phyloP scores from a whole-genome alignment of 2,329 filamentous ascomycete species.

The Dothideomycetes sp. region DNA sequence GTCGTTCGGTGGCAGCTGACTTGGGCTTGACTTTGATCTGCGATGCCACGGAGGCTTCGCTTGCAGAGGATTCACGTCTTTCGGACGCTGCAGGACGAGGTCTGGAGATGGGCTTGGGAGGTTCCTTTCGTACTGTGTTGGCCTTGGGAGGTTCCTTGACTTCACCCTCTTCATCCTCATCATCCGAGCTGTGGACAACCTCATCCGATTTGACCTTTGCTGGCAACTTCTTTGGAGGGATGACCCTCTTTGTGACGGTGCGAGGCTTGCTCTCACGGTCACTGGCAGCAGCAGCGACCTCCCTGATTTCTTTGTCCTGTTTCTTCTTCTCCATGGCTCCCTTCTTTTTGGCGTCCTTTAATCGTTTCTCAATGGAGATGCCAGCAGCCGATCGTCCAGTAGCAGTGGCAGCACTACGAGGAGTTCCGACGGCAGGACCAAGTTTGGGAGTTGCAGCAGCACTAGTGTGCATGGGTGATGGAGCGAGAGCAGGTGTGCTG shows the following conservation, averaged over 20 bases:
- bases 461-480: conserved; percentile 24
- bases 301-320: conserved; percentile 28
- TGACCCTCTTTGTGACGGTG: conserved; percentile 16
- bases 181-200: conserved; percentile 42
- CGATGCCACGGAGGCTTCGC: conserved; percentile 18
- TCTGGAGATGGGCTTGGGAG: conserved; percentile 11
- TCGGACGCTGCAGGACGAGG: conserved; percentile 16
- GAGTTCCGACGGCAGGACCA: conserved; percentile 20
- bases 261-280: conserved; percentile 26
- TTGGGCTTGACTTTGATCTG: conserved; percentile 18
- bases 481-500: conserved; percentile 21
- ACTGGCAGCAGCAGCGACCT: conserved; percentile 26
- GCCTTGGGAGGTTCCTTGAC: conserved; percentile 18
- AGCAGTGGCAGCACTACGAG: conserved; percentile 15
- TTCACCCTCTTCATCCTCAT: conserved; percentile 25
- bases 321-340: conserved; percentile 39
- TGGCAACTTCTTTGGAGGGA: conserved; percentile 26
- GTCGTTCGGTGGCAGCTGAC: conserved; percentile 8
- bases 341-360: conserved; percentile 39
- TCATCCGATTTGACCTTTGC: conserved; percentile 45
- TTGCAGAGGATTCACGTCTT: conserved; percentile 18
- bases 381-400: conserved; percentile 18
- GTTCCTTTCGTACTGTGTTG: conserved; percentile 16
- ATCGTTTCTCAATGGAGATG: conserved; percentile 32
- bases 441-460: conserved; percentile 22